Evolutionary conservation across 371 early-diverging fungal species (phyloP), one percentile per base, ranked within the genome.

Genomic region (Entomophthora muscae): DNA sequence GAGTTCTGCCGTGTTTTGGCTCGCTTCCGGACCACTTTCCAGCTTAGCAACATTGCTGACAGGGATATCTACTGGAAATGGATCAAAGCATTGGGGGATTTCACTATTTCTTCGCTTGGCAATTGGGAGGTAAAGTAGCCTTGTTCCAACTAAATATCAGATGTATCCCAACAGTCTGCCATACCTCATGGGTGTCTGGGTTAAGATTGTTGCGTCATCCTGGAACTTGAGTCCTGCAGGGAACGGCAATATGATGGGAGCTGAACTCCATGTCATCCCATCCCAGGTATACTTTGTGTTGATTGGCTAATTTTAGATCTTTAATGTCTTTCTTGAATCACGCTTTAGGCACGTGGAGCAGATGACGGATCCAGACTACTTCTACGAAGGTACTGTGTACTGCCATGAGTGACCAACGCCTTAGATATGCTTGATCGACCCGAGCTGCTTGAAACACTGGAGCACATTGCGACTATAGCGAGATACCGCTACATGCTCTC

Each of bases 181-280:
- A 30, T 90, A 90, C 69, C 71, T 93, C 28, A 73, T 93, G 57
- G 80, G 84, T 1, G 91, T 92, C 67, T 93, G 94, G 94, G 77
- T 82, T 62, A 81, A 85, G 65, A 78, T 85, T 10, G 79, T 84
- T 1, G 77, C 85, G 23, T 80, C 83, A 31, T 78, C 81, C 56
- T 68, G 72, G 73, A 71, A 75, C 22, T 79, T 79, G 65, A 78
- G 77, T 57, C 75, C 73, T 56, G 68, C 73, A 23, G 69, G 71
- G 3, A 66, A 74, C 0, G 75, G 76, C 32, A 71, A 74, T 5
- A 78, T 78, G 22, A 66, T 81, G 10, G 73, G 72, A 61, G 10
- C 55, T 1, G 26, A 23, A 54, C 26, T 58, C 32, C 54, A 62
- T 24, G 55, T 54, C n/a, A 42, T 62, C 17, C 56, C 68, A 0